Conservation (phyloP, 139 green algal genomes). For the Picocystis salinarum region DNA sequence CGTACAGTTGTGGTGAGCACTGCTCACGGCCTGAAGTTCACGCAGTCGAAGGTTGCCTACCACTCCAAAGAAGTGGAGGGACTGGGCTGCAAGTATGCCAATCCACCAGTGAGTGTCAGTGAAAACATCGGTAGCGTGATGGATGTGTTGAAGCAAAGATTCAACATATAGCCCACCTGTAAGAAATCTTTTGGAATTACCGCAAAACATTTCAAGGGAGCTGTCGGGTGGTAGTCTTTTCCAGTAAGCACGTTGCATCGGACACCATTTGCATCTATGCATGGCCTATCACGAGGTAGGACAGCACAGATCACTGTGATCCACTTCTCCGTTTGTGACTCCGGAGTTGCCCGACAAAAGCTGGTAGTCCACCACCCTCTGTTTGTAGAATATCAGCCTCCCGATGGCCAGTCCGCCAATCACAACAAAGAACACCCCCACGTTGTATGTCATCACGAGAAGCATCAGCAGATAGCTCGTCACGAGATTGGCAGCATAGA, state of each 20-base stretch:
- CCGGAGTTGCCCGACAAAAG: too few species aligned
- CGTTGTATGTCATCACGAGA: constrained; percentile 32
- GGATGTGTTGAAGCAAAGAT: constrained; percentile 60
- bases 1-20: constrained; percentile 87
- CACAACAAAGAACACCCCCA: constrained; percentile 22
- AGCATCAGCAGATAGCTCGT: constrained; percentile 30
- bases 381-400: constrained; percentile 15
- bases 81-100: constrained; percentile 56
- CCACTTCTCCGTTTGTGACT: too few species aligned
- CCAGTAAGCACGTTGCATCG: too few species aligned
- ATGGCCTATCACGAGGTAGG: too few species aligned
- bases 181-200: too few species aligned
- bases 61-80: constrained; percentile 62
- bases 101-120: constrained; percentile 74
- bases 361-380: too few species aligned
- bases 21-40: constrained; percentile 97
- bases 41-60: constrained; percentile 89
- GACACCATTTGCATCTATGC: too few species aligned
- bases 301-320: too few species aligned
- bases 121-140: constrained; percentile 85
- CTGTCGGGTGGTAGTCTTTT: too few species aligned
- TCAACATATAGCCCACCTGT: too few species aligned
- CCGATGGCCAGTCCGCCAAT: constrained; percentile 13
- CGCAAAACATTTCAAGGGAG: too few species aligned
- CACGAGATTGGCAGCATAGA: constrained; percentile 15